Conservation (phyloP, 805 yeast genomes). For the Priceomyces carsonii region DNA sequence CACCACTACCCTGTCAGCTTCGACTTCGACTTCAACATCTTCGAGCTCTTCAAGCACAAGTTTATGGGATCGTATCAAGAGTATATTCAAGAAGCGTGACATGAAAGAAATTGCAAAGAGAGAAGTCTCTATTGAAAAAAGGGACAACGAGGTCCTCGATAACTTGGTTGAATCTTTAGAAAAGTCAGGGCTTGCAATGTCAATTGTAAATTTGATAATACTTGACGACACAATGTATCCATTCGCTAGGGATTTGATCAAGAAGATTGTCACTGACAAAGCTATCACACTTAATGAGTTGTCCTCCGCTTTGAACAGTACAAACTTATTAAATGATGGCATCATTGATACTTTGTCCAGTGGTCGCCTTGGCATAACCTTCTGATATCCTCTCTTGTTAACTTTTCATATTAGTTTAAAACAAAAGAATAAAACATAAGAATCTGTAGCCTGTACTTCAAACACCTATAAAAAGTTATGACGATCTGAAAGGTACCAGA, state of each 20-base stretch:
- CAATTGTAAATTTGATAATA: constrained; percentile 22
- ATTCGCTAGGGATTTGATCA: constrained; percentile 25
- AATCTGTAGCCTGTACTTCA: too few species aligned
- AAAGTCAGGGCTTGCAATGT: constrained; percentile 29
- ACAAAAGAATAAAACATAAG: too few species aligned
- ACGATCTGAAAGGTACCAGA: too few species aligned
- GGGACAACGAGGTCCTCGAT: constrained; percentile 20
- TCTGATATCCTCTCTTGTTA: too few species aligned
- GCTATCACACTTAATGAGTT: constrained; percentile 18
- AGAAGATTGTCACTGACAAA: constrained; percentile 19
- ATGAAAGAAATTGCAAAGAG: too few species aligned
- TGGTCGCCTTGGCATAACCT: constrained; percentile 14
- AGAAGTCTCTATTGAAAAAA: constrained; percentile 9
- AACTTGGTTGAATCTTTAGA: constrained; percentile 28
- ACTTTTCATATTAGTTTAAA: too few species aligned
- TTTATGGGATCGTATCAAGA: background rate
- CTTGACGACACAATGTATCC: constrained; percentile 20
- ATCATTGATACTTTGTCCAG: constrained; percentile 14
- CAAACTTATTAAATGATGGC: constrained; percentile 17
- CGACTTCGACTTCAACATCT: constrained; percentile 7
- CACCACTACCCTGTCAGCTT: constrained; percentile 3
- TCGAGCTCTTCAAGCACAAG: constrained; percentile 4
- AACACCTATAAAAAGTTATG: too few species aligned
- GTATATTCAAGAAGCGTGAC: constrained; percentile 14
- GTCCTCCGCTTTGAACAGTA: constrained; percentile 13